These are phyloP conservation scores for Aegilops umbellulata DNA, from an alignment of 176 grass and related monocot species.

Conservation along the genomic window DNA sequence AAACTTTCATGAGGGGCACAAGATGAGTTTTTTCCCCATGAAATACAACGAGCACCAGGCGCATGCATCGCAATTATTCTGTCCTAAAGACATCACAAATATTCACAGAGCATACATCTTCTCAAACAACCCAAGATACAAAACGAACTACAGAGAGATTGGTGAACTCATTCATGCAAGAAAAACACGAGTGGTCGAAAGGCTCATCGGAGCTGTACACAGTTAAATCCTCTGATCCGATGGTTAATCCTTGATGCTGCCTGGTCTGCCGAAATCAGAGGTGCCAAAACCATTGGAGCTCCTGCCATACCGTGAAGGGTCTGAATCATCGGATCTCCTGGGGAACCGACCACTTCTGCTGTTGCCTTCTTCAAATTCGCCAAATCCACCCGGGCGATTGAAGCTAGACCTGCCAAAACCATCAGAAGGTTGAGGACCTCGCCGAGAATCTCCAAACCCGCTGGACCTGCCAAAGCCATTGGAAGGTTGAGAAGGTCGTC, in stretches of 20 bases:
- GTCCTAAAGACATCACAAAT: conserved; percentile 8
- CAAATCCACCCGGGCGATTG: conserved; percentile 28
- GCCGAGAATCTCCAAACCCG: too few species aligned
- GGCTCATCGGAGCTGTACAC: conserved; percentile 30
- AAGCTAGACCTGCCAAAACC: conserved; percentile 27
- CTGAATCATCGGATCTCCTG: conserved; percentile 17
- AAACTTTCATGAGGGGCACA: too few species aligned
- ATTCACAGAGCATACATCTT: conserved; percentile 12
- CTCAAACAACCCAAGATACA: conserved; percentile 13
- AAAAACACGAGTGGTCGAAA: neutral
- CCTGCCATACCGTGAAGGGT: neutral
- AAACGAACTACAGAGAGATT: neutral
- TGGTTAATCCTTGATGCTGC: conserved; percentile 22
- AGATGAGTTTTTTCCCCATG: neutral
- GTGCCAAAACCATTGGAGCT: conserved; percentile 27
- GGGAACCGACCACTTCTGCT: conserved; percentile 23
- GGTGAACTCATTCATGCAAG: neutral
- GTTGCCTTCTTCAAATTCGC: conserved; percentile 15
- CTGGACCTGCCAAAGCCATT: too few species aligned
- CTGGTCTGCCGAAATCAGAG: conserved; percentile 17
- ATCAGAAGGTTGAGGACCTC: neutral
- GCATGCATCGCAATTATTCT: conserved; percentile 9
- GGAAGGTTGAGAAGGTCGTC: neutral
- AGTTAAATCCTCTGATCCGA: neutral
- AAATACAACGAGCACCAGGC: neutral